phyloP scores from a whole-genome alignment of 2,329 filamentous ascomycete genomes.

The Diaporthe velutina region DNA sequence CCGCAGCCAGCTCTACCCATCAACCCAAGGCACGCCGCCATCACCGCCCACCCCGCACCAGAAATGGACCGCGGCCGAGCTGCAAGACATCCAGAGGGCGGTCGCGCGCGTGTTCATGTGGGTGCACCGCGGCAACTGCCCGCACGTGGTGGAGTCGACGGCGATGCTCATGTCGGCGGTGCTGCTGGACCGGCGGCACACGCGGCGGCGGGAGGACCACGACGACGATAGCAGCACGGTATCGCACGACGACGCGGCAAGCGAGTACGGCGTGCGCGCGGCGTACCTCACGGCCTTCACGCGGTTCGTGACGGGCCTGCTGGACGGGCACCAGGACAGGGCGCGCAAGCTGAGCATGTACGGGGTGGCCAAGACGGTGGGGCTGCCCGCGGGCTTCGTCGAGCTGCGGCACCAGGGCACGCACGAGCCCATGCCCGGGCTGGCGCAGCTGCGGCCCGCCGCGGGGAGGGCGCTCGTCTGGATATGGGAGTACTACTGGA shows the following conservation, averaged over 20 bases:
- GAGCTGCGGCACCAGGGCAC: slow-evolving; percentile 91
- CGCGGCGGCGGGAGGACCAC: neutral
- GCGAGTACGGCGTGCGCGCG: slow-evolving; percentile 71
- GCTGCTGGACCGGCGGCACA: slow-evolving; percentile 68
- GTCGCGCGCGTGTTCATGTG: slow-evolving; percentile 74
- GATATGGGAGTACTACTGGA: slow-evolving; percentile 94
- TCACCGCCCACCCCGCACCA: slow-evolving; percentile 25
- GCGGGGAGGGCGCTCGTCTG: slow-evolving; percentile 80
- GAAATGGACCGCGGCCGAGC: slow-evolving; percentile 29
- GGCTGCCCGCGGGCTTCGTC: slow-evolving; percentile 83
- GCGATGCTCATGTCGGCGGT: slow-evolving; percentile 78
- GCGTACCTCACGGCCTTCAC: slow-evolving; percentile 82
- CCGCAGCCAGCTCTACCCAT: slow-evolving; percentile 73
- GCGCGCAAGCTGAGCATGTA: slow-evolving; percentile 80
- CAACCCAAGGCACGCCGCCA: slow-evolving; percentile 25
- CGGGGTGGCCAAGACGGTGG: slow-evolving; percentile 75
- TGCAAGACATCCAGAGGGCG: slow-evolving; percentile 52
- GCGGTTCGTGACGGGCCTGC: slow-evolving; percentile 83
- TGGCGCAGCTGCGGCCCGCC: slow-evolving; percentile 79
- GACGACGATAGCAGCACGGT: neutral
- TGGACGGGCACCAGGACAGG: slow-evolving; percentile 80
- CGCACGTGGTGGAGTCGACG: slow-evolving; percentile 84
- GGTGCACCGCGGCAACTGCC: slow-evolving; percentile 80
- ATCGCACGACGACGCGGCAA: slow-evolving; percentile 43
- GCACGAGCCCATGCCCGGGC: slow-evolving; percentile 85